Evolutionary conservation across 371 early-diverging fungal species (phyloP), one percentile per base, ranked within the genome.

Genomic region (Mucor velutinosus): DNA sequence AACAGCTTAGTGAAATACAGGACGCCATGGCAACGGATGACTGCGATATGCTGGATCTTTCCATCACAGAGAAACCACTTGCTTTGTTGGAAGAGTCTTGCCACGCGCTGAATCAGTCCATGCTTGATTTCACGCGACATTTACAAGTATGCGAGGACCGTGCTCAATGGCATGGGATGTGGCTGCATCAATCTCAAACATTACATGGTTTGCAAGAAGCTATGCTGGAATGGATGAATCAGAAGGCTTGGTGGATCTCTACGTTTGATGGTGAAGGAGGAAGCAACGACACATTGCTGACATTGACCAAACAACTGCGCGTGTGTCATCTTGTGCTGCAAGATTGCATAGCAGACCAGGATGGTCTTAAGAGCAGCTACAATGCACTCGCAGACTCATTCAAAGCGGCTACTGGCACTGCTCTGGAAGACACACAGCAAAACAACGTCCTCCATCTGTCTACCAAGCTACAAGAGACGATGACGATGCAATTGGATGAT

Each of bases 221-320:
- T 19, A 33, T 72, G 29, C 75, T 67, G n/a, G 68, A 72, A 12
- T 65, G 72, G 51, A 58, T 62, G n/a, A 71, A 74, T 45, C 68
- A 68, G 37, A 74, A 74, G 39, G 65, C 63, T 17, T 23, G 67
- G 12, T 74, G 72, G 71, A 7, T 71, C 2, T 71, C 75, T 4
- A 65, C 39, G 12, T 21, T 39, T 37, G 65, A 65, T 23, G 70
- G 32, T 29, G 56, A 65, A n/a, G 29, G 30, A n/a, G 45, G 45
- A n/a, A 32, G 32, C 1, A 17, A 53, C 10, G 25, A 53, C 4
- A 53, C 23, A 53, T 3, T 53, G 27, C 27, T 14, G 10, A 14
- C 53, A 15, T 14, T 53, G 7, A 14, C 53, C 23, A 53, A 53
- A 7, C 53, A 53, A 27, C 27, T 53, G 23, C 12, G 25, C 3